Base-by-base conservation (phyloP, 2,329 filamentous ascomycete species). In the Fonsecaea nubica region DNA sequence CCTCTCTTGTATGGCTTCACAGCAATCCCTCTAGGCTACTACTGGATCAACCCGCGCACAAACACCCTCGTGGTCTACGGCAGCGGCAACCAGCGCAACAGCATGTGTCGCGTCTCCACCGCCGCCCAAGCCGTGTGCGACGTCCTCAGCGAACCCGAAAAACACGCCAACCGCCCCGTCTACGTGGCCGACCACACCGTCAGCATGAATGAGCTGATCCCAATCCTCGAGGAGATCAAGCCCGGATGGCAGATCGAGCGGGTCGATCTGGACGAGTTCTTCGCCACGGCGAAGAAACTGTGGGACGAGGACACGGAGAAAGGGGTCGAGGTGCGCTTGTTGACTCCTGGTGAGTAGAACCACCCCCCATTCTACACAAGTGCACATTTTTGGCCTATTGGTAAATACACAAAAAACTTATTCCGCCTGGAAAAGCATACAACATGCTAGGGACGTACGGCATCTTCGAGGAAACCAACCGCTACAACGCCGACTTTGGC, bases 11-110 rank as follows among this genome's bases (percentile, higher is more conserved):
- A 8, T 15, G 15, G 18, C 18, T n/a, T 12, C 10, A 38, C 25
- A 65, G 64, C 64, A 30, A 63, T 66, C 4, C 64, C 64, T 0
- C 59, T 66, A n/a, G 64, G 64, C 3, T 66, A 62, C 42, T 66
- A 66, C 54, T 66, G 64, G 59, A 55, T 66, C 54, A 66, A 66
- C 35, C 64, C 64, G 32, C 42, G 40, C 42, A 65, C 63, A 18
- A 59, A 66, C 10, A 63, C 64, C n/a, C 38, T 66, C 54, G 35
- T 50, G 12, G 64, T 66, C 15, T 66, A 66, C 30, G 59, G 64
- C 21, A 58, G 58, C 38, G 64, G 59, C 7, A 33, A 59, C 58
- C 64, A 66, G 48, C 55, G 59, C 32, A 58, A 63, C 54, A 66
- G 58, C 55, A 66, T 66, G 59, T 66, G 59, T 38, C 54, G 64